Evolutionary conservation across 1,139 yeast genomes (phyloP), one percentile per base, ranked within the genome.

Genomic region (Komagataea norvegica): DNA sequence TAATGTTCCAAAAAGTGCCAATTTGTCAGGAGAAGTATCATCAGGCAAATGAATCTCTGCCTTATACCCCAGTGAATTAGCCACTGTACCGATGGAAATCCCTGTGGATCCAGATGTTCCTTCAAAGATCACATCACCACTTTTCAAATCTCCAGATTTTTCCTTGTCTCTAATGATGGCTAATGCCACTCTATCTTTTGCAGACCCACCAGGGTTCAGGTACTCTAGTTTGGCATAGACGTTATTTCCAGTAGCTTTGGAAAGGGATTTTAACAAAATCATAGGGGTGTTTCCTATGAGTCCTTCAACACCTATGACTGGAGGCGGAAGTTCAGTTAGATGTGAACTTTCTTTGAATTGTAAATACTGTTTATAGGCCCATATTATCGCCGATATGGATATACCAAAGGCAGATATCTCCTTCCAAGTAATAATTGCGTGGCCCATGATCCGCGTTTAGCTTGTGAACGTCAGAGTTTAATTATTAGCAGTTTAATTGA

Each of bases 61-160:
- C 11, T 73, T 75, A 58, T 89, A 89, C 0, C 98, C 98, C 43
- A 85, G 61, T 0, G 96, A 85, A 49, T 88, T 77, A 45, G 95
- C 85, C 18, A 91, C 70, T 62, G 87, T 75, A 1, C 97, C 96
- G 48, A 91, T 74, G 3, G 96, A 85, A 20, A 91, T 91, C 8
- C 98, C 98, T 0, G 98, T 91, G 1, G 96, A 86, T 0, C 97
- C 97, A 9, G 93, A 80, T 0, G 97, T 91, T 4, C 98, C 98
- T 64, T 91, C 98, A 57, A 81, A 88, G 5, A 86, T 77, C 15
- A 79, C 71, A 48, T 62, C 58, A 20, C 64, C 66, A 7, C 55
- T 54, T 8, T 64, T 58, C 29, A 89, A 58, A 11, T 66, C 57
- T 0, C 91, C 93, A 30, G 54, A 46, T 10, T 48, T 40, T 58